Percentiles rank a stretch among this genome's conserved stretches.
Conservation (phyloP, 257 asterid genomes). For the Salvia rosmarinus region DNA sequence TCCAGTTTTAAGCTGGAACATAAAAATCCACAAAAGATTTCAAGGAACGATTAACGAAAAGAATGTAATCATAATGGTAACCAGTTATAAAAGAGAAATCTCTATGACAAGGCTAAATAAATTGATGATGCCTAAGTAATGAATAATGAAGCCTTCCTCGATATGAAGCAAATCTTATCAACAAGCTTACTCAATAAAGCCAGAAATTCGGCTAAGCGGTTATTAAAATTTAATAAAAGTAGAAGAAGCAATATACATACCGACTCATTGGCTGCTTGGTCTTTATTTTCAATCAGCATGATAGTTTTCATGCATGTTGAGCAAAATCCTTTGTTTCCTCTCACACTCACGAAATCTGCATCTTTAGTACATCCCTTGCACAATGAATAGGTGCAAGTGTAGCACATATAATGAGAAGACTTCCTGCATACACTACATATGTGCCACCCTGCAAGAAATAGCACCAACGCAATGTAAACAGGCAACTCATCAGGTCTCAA, state of each 20-base stretch:
- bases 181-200: slow-evolving; percentile 15
- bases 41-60: slow-evolving; percentile 9
- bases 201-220: slow-evolving; percentile 12
- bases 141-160: slow-evolving; percentile 3
- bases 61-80: not conserved
- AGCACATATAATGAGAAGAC: slow-evolving; percentile 78
- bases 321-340: slow-evolving; percentile 93
- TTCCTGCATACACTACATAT: slow-evolving; percentile 88
- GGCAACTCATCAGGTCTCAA: slow-evolving; percentile 19
- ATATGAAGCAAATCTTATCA: not conserved
- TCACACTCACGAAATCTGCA: slow-evolving; percentile 67
- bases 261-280: slow-evolving; percentile 61
- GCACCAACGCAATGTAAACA: slow-evolving; percentile 34
- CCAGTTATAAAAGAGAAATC: not conserved
- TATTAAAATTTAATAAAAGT: slow-evolving; percentile 7
- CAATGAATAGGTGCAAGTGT: slow-evolving; percentile 90
- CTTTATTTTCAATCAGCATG: slow-evolving; percentile 87
- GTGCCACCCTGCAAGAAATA: slow-evolving; percentile 90
- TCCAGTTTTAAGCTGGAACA: not conserved
- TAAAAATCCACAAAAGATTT: not conserved
- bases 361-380: slow-evolving; percentile 83
- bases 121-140: not conserved
- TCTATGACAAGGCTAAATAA: not conserved
- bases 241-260: slow-evolving; percentile 51
- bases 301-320: slow-evolving; percentile 84